These are phyloP conservation scores for Hanseniaspora vineae DNA, from an alignment of 805 yeast species.

Conservation along the genomic window DNA sequence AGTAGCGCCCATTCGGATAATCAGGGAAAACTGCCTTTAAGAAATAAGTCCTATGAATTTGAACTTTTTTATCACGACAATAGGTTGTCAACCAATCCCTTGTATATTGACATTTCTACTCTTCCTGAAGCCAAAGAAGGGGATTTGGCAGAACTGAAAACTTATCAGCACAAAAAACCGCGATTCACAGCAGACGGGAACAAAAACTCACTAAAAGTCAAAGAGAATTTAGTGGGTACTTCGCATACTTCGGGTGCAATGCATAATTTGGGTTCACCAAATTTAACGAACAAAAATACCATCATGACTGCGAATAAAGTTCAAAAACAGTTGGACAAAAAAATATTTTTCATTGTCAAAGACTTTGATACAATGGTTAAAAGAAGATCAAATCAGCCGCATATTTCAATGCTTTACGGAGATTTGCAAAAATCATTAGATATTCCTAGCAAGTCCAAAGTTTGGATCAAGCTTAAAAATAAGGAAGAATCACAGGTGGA, in stretches of 20 bases:
- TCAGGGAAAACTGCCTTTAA: not conserved
- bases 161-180: conserved; percentile 24
- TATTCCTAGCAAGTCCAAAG: conserved; percentile 54
- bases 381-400: conserved; percentile 22
- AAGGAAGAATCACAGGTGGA: conserved; percentile 54
- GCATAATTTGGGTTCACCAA: no score
- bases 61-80: conserved; percentile 47
- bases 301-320: no score
- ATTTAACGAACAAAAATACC: no score
- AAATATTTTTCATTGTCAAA: conserved; percentile 32
- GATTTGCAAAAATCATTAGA: conserved; percentile 48
- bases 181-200: conserved; percentile 2
- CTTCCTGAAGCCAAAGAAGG: conserved; percentile 61
- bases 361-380: conserved; percentile 21
- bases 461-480: conserved; percentile 38
- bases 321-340: conserved; percentile 17
- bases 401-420: conserved; percentile 47
- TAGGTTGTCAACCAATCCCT: conserved; percentile 42
- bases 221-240: no score
- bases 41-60: conserved; percentile 9
- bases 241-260: no score
- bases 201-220: not conserved
- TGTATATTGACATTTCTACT: conserved; percentile 45
- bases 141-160: conserved; percentile 57
- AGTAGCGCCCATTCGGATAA: not conserved